Evolutionary conservation across 345 rosid species (phyloP).

Genomic region (Brassica cretica): DNA sequence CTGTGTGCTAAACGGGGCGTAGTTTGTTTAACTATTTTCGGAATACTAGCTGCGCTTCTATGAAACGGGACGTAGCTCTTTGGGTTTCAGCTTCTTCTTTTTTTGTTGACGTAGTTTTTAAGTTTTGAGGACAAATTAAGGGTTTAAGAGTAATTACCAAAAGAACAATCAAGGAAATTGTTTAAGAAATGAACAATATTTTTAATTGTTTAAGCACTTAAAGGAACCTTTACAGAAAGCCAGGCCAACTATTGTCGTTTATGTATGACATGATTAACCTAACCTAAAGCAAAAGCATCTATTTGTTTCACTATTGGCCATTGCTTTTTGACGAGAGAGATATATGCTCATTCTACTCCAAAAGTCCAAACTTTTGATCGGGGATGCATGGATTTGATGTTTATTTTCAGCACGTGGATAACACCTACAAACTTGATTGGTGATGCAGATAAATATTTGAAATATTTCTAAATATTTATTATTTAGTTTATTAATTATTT

Average conservation of each 20-base stretch:
- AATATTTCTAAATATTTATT: too few species aligned
- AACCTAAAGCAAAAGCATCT: slow-evolving; percentile 5
- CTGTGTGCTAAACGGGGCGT: slow-evolving; percentile 16
- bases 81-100: background rate
- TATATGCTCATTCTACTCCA: slow-evolving; percentile 17
- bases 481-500: too few species aligned
- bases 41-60: background rate
- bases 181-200: background rate
- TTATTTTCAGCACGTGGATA: slow-evolving; percentile 14
- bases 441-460: too few species aligned
- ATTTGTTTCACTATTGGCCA: slow-evolving; percentile 5
- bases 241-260: background rate
- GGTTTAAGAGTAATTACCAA: background rate
- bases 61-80: background rate
- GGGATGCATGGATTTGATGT: slow-evolving; percentile 14
- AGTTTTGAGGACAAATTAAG: background rate
- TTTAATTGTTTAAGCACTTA: background rate
- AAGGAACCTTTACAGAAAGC: background rate
- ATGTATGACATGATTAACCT: background rate
- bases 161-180: background rate
- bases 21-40: background rate
- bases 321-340: background rate
- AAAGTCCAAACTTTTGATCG: background rate
- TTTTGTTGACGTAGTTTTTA: background rate
- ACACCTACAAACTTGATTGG: slow-evolving; percentile 6